Conservation (phyloP, 257 asterid genomes). For the Capsicum baccatum region DNA sequence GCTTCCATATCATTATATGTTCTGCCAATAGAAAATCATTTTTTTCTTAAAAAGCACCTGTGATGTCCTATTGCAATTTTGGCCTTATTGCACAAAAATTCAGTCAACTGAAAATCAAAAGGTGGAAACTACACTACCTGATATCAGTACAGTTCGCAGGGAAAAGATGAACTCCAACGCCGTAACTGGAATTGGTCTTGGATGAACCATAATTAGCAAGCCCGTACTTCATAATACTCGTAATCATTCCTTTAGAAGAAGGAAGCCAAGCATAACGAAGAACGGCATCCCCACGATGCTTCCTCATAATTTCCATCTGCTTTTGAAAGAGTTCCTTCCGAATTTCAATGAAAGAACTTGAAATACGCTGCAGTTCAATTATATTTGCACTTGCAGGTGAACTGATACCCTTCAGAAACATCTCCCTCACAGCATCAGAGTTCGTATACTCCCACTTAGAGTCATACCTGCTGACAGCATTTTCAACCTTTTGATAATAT, state of each 20-base stretch:
- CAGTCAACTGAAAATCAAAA: constrained; percentile 3
- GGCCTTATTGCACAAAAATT: neutral
- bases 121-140: constrained; percentile 57
- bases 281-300: constrained; percentile 73
- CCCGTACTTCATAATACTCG: constrained; percentile 64
- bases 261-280: constrained; percentile 90
- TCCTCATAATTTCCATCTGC: constrained; percentile 67
- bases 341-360: constrained; percentile 48
- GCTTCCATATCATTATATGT: no score
- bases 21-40: neutral
- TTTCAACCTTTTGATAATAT: constrained; percentile 38
- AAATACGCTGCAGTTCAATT: constrained; percentile 50
- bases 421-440: constrained; percentile 47
- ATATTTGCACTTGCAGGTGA: constrained; percentile 48
- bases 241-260: constrained; percentile 56
- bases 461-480: constrained; percentile 30
- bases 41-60: constrained; percentile 4
- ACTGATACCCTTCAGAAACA: constrained; percentile 55
- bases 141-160: constrained; percentile 71
- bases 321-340: constrained; percentile 76
- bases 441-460: constrained; percentile 38
- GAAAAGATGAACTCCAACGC: constrained; percentile 69
- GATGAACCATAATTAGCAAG: constrained; percentile 52
- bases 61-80: neutral
- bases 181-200: constrained; percentile 47